Percentiles rank a stretch among this genome's conserved stretches.
These are phyloP conservation scores for Lyophyllum atratum DNA, from an alignment of 768 basidiomycete species.

Conservation along the genomic window DNA sequence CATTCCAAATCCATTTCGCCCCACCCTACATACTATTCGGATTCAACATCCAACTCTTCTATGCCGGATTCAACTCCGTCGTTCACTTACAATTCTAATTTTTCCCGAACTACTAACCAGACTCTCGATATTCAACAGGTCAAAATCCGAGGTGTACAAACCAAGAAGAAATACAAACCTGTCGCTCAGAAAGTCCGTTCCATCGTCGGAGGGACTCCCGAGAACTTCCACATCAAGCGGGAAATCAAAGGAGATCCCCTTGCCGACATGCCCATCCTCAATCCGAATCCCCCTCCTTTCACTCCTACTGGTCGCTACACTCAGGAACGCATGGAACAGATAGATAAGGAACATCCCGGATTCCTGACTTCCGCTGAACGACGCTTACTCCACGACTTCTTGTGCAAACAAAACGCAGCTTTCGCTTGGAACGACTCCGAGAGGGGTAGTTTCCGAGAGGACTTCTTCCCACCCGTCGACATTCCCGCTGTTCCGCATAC, in stretches of 20 bases:
- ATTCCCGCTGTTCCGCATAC: slow-evolving; percentile 37
- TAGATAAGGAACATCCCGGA: slow-evolving; percentile 13
- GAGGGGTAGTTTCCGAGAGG: slow-evolving; percentile 30
- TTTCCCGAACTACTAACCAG: not conserved
- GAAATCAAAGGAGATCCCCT: slow-evolving; percentile 21
- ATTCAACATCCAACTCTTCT: not conserved
- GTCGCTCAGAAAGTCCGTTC: slow-evolving; percentile 20
- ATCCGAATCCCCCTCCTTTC: slow-evolving; percentile 14
- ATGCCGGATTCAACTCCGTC: not conserved
- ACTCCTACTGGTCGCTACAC: slow-evolving; percentile 21
- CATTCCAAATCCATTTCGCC: too few relatives aligned
- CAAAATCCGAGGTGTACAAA: not conserved
- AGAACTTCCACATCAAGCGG: slow-evolving; percentile 19
- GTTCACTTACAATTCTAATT: not conserved
- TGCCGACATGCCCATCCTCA: slow-evolving; percentile 11
- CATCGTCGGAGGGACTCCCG: slow-evolving; percentile 10
- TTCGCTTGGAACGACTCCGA: slow-evolving; percentile 43
- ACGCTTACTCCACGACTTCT: slow-evolving; percentile 31
- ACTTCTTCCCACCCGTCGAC: slow-evolving; percentile 33
- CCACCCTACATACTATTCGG: not conserved
- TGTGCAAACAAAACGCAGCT: slow-evolving; percentile 28
- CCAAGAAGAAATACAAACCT: slow-evolving; percentile 20
- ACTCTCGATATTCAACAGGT: not conserved
- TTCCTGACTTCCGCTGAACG: slow-evolving; percentile 36
- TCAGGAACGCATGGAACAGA: slow-evolving; percentile 14